Evolutionary conservation across 2,329 filamentous ascomycete species (phyloP).

Genomic region (Esteya vermicola): DNA sequence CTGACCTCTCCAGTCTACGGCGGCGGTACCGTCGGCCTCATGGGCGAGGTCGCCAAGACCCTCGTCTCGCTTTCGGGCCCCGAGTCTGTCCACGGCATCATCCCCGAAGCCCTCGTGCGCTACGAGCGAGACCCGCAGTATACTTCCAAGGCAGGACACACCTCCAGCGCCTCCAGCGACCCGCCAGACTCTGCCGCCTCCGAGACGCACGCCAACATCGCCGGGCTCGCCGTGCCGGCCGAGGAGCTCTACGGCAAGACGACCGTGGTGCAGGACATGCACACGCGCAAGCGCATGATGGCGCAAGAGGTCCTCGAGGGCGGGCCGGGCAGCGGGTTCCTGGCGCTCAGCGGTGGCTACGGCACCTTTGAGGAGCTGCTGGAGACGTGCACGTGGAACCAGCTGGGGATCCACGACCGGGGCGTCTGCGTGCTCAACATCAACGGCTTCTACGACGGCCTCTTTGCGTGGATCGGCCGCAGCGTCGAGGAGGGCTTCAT

Average conservation of each 20-base stretch:
- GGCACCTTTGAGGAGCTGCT: constrained; percentile 95
- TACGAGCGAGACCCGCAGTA: constrained; percentile 57
- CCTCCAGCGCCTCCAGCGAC: not conserved
- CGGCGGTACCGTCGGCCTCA: constrained; percentile 84
- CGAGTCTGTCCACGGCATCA: constrained; percentile 77
- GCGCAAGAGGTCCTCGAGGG: constrained; percentile 71
- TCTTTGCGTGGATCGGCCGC: constrained; percentile 68
- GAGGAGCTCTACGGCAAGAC: constrained; percentile 61
- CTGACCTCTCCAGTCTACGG: constrained; percentile 55
- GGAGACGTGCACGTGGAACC: constrained; percentile 87
- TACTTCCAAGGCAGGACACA: constrained; percentile 19
- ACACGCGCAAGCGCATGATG: constrained; percentile 91
- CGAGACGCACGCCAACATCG: not conserved
- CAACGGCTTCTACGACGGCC: constrained; percentile 80
- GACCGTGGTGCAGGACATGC: constrained; percentile 89
- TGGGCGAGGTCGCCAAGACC: constrained; percentile 85
- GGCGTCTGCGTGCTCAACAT: constrained; percentile 77
- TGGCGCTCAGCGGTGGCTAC: constrained; percentile 79
- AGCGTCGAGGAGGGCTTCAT: constrained; percentile 70
- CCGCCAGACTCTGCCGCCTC: constrained; percentile 2
- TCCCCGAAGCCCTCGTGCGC: constrained; percentile 70
- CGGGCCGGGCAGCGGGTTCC: constrained; percentile 73
- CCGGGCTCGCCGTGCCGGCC: constrained; percentile 41
- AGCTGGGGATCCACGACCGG: constrained; percentile 76
- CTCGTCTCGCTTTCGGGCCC: constrained; percentile 75